Evolutionary conservation across 2,329 filamentous ascomycete species (phyloP).

Genomic region (Fusarium succisae): DNA sequence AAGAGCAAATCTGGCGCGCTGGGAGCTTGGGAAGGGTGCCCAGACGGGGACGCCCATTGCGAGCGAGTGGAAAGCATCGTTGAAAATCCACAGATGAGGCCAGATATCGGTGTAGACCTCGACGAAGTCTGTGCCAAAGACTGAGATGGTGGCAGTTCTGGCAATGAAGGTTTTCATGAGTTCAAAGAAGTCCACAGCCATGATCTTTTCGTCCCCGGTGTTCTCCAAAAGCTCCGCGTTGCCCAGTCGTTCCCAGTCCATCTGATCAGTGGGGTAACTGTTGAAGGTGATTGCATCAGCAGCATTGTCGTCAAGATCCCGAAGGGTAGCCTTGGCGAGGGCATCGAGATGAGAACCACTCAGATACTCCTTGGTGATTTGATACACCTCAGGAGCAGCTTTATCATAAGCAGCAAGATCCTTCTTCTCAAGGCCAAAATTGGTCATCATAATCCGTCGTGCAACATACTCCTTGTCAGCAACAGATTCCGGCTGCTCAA

Average conservation of each 20-base stretch:
- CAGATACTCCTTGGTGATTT: constrained; percentile 41
- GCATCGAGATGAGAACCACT: constrained; percentile 39
- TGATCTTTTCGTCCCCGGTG: constrained; percentile 34
- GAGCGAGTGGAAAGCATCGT: constrained; percentile 47
- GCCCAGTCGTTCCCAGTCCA: constrained; percentile 51
- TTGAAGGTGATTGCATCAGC: constrained; percentile 53
- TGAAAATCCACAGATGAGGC: constrained; percentile 50
- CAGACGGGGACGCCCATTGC: constrained; percentile 46
- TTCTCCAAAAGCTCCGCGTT: constrained; percentile 46
- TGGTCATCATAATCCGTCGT: constrained; percentile 42
- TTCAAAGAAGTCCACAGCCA: constrained; percentile 48
- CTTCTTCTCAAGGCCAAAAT: constrained; percentile 46
- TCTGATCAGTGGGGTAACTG: constrained; percentile 49
- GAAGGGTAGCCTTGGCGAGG: constrained; percentile 29
- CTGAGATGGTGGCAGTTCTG: constrained; percentile 46
- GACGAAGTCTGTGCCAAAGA: constrained; percentile 54
- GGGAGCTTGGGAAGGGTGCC: constrained; percentile 47
- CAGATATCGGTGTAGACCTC: constrained; percentile 53
- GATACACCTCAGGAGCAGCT: constrained; percentile 42
- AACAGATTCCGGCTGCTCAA: constrained; percentile 42
- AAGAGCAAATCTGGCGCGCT: constrained; percentile 45
- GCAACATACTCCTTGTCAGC: constrained; percentile 42
- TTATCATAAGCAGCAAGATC: constrained; percentile 46
- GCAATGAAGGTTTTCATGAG: constrained; percentile 50
- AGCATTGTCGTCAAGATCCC: constrained; percentile 43